Evolutionary conservation across 208 protist genomes (phyloP).

Genomic region (Trypanosoma conorhini): DNA sequence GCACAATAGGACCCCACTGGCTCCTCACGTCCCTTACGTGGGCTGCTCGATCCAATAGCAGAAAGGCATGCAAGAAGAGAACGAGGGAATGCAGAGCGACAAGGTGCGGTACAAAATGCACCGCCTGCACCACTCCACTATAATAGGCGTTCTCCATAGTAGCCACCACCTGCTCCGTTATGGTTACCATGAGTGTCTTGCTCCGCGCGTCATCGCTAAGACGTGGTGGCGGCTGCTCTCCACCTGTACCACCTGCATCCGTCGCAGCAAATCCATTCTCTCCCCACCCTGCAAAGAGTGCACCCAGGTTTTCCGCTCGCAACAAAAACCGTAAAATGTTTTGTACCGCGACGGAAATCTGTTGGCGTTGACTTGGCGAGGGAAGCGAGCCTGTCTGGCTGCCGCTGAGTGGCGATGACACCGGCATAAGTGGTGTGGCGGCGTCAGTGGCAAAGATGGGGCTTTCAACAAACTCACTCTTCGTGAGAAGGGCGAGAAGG

Average conservation of each 20-base stretch:
- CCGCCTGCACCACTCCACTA: slow-evolving; percentile 7
- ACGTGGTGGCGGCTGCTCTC: not conserved
- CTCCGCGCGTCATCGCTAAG: slow-evolving; percentile 20
- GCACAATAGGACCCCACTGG: slow-evolving; percentile 29
- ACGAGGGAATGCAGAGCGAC: slow-evolving; percentile 67
- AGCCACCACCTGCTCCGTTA: slow-evolving; percentile 23
- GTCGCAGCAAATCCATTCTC: slow-evolving; percentile 7
- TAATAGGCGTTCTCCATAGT: slow-evolving; percentile 31
- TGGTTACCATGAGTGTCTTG: slow-evolving; percentile 18
- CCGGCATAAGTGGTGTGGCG: not conserved
- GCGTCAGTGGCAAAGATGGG: slow-evolving; percentile 17
- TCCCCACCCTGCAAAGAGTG: not conserved
- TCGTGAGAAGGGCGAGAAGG: slow-evolving; percentile 43
- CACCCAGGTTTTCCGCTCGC: slow-evolving; percentile 40
- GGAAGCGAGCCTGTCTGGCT: slow-evolving; percentile 16
- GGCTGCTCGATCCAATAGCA: slow-evolving; percentile 28
- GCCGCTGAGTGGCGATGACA: not conserved
- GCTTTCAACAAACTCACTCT: slow-evolving; percentile 36
- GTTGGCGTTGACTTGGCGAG: slow-evolving; percentile 36
- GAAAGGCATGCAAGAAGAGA: slow-evolving; percentile 70
- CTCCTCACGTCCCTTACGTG: slow-evolving; percentile 7
- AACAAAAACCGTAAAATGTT: slow-evolving; percentile 63
- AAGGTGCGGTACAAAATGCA: slow-evolving; percentile 31
- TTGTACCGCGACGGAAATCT: slow-evolving; percentile 51
- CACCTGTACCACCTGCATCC: not conserved